Base-by-base conservation (phyloP, 2,329 filamentous ascomycete species). In the Ophiosphaerella korrae region DNA sequence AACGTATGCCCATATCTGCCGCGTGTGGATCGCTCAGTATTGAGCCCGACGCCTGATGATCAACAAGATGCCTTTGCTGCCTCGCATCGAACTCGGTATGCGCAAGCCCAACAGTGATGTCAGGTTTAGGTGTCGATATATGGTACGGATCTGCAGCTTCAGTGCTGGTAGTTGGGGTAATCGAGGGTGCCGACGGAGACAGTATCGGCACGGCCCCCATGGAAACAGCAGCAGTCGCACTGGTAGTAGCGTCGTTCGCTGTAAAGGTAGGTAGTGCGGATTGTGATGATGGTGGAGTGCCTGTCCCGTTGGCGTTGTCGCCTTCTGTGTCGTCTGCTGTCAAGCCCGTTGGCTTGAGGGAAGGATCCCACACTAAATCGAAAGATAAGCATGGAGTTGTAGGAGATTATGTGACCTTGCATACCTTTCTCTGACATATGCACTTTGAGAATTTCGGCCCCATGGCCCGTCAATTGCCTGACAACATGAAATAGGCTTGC, bases 101-200 rank as follows among this genome's bases (percentile, higher is more conserved):
- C 46, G 52, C 47, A 35, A 61, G 48, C 33, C 56, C 51, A 45
- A 59, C 38, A 18, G 50, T 49, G 7, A 57, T 59, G 37, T 59
- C 56, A 42, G 52, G 55, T 48, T 62, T 62, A 31, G 57, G 57
- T 40, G 50, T 60, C 32, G 54, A 58, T 41, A 64, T 54, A 35
- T 57, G 42, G 44, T 55, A 58, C 37, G 58, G 56, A 37, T 57
- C 44, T 7, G 56, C 49, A 53, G 58, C 54, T 45, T 61, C 52
- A 16, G 43, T 59, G 36, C 52, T 61, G 37, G 52, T 54, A 29
- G 58, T 61, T 9, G 48, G 52, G 11, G 55, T 50, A 7, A 55
- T 26, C 31, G 48, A 57, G 37, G 44, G 47, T 40, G 52, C 45
- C 32, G 50, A 58, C 24, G 55, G 55, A 47, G 42, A 52, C 12